Percentiles rank a stretch among this genome's conserved stretches.
Conservation (phyloP, 805 yeast genomes). For the Pichia heedii region DNA sequence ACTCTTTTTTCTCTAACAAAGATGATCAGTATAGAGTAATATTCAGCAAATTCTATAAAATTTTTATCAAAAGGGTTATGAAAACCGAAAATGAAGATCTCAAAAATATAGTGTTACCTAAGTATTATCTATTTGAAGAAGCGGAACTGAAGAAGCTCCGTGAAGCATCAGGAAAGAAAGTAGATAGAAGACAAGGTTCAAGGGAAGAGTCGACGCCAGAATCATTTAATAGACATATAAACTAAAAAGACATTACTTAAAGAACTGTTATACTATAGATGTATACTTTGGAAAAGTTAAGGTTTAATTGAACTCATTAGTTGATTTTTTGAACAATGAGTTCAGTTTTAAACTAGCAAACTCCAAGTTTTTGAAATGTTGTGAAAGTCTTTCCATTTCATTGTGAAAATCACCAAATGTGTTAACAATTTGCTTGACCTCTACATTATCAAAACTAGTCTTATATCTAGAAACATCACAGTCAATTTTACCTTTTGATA, state of each 20-base stretch:
- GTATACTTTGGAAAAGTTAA: neutral
- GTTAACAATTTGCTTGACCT: neutral
- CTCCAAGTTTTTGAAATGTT: neutral
- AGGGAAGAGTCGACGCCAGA: neutral
- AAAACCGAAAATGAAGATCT: slow-evolving; percentile 19
- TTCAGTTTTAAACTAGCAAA: neutral
- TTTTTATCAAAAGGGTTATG: slow-evolving; percentile 25
- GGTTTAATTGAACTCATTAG: neutral
- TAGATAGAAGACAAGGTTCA: neutral
- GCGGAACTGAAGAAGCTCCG: slow-evolving; percentile 8
- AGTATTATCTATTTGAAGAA: slow-evolving; percentile 17
- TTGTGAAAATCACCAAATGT: neutral
- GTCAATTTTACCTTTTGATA: neutral
- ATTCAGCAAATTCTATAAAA: slow-evolving; percentile 24
- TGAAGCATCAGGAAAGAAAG: neutral
- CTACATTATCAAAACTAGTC: neutral
- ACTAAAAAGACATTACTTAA: too few species aligned
- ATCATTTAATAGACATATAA: neutral
- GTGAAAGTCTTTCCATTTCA: neutral
- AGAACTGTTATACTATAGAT: neutral
- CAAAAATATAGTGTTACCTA: slow-evolving; percentile 16
- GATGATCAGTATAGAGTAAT: slow-evolving; percentile 24
- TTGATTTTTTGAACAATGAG: neutral
- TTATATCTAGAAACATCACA: neutral
- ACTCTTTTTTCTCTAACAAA: slow-evolving; percentile 18